These are phyloP conservation scores for Phytophthora niederhauseri DNA, from an alignment of 352 stramenopile species.

Conservation along the genomic window DNA sequence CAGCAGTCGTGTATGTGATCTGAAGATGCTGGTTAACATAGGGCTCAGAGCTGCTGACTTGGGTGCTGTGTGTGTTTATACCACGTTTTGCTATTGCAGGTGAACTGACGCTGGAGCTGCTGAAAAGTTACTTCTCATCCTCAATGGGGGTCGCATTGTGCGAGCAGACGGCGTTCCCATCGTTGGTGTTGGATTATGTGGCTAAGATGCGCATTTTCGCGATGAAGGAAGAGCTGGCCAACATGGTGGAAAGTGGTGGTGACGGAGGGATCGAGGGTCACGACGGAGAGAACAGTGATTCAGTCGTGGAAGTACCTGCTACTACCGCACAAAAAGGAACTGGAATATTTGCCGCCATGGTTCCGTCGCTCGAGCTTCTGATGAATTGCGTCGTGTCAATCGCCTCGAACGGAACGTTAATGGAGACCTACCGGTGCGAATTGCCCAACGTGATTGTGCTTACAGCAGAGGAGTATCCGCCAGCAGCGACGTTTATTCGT, in stretches of 20 bases:
- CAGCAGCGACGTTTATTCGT: slow-evolving; percentile 47
- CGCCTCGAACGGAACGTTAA: slow-evolving; percentile 48
- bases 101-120: slow-evolving; percentile 37
- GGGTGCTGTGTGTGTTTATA: neutral
- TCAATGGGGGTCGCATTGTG: slow-evolving; percentile 49
- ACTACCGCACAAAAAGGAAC: neutral
- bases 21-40: neutral
- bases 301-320: neutral
- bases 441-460: slow-evolving; percentile 70
- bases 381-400: slow-evolving; percentile 73
- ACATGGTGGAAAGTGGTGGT: slow-evolving; percentile 18
- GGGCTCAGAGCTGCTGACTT: neutral
- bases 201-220: slow-evolving; percentile 55
- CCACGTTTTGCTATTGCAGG: slow-evolving; percentile 26
- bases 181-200: slow-evolving; percentile 70
- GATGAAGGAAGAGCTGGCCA: slow-evolving; percentile 50
- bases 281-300: neutral
- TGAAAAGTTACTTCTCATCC: slow-evolving; percentile 64
- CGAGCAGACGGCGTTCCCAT: slow-evolving; percentile 74
- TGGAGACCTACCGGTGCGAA: slow-evolving; percentile 76
- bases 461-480: slow-evolving; percentile 67
- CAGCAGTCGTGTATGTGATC: slow-evolving; percentile 52
- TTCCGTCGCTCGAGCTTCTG: slow-evolving; percentile 52
- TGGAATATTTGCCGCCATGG: slow-evolving; percentile 24
- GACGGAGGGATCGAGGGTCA: neutral